Evolutionary conservation across 1,139 yeast genomes (phyloP), one percentile per base, ranked within the genome.

Genomic region (Yamadazyma aaseri): DNA sequence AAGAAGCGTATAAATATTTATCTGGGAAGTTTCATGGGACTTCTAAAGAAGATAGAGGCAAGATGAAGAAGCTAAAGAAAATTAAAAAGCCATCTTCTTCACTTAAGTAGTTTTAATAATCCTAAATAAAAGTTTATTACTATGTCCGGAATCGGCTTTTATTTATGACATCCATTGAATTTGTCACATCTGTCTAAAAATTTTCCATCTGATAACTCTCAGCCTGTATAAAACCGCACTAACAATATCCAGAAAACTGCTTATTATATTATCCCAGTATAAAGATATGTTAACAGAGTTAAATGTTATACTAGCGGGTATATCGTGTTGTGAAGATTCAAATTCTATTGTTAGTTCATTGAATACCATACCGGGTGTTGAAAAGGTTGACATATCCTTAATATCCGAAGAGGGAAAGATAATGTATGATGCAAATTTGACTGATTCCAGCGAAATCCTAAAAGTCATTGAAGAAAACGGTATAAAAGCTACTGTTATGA

Each of bases 11-110:
- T 63, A 90, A 87, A 59, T 78, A 79, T 41, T 55, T 89, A 36
- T 86, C 96, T 1, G 95, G 86, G 46, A 81, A 82, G 46, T 90
- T 87, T 60, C 97, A 92, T 55, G 97, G 96, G 1, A 56, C 60
- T 7, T 7, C 25, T 11, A 22, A 22, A n/a, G 12, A n/a, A 6
- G 6, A 22, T 6, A 7, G 6, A 4, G 47, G 46, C 11, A 18
- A 20, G 8, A 23, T 10, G 9, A 14, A 23, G 4, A 20, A 31
- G 22, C n/a, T n/a, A n/a, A 31, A 31, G 21, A 15, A 15, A 17
- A 7, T 10, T 15, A 17, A 15, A 20, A 17, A 17, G 9, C n/a
- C 13, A n/a, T 22, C n/a, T 22, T 22, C 9, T 9, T 18, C 21
- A 18, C 21, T 6, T 18, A 18, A 23, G 7, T n/a, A 23, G 7